phyloP scores from a whole-genome alignment of 257 asterid species.

The Solanum sejunctum region DNA sequence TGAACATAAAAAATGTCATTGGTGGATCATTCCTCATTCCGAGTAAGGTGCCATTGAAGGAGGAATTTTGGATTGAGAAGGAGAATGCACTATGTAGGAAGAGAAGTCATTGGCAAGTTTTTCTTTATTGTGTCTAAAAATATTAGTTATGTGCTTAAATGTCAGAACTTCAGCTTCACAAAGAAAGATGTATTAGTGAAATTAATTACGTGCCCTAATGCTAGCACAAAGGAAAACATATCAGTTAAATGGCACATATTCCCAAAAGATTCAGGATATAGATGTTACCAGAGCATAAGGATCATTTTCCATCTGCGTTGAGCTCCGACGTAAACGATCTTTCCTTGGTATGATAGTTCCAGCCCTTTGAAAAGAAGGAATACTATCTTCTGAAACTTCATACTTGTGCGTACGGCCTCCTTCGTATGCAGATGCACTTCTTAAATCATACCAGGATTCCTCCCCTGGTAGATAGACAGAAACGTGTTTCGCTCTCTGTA shows the following conservation, averaged over 20 bases:
- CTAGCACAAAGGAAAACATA: not conserved
- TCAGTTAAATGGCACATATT: not conserved
- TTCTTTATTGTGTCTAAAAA: not conserved
- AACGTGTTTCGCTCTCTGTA: constrained; percentile 68
- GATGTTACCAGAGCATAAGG: constrained; percentile 85
- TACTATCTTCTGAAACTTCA: constrained; percentile 58
- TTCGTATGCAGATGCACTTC: constrained; percentile 59
- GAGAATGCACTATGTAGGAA: not conserved
- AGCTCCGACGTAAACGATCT: constrained; percentile 85
- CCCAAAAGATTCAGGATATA: not conserved
- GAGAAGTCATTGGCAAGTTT: not conserved
- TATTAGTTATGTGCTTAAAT: not conserved
- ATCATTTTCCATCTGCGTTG: constrained; percentile 91
- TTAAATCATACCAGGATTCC: constrained; percentile 70
- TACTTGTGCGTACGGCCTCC: constrained; percentile 70
- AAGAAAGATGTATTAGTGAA: not conserved
- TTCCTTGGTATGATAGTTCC: constrained; percentile 92
- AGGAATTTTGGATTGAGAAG: not conserved
- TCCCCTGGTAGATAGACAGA: constrained; percentile 89
- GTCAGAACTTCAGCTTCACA: not conserved
- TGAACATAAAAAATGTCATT: not conserved
- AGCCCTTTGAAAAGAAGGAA: constrained; percentile 88
- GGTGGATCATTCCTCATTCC: not conserved
- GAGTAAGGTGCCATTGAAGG: not conserved
- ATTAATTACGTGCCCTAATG: not conserved